Evolutionary conservation across 495 filamentous ascomycete species (phyloP), one percentile per base, ranked within the genome.

Genomic region (Haplographium delicatum): DNA sequence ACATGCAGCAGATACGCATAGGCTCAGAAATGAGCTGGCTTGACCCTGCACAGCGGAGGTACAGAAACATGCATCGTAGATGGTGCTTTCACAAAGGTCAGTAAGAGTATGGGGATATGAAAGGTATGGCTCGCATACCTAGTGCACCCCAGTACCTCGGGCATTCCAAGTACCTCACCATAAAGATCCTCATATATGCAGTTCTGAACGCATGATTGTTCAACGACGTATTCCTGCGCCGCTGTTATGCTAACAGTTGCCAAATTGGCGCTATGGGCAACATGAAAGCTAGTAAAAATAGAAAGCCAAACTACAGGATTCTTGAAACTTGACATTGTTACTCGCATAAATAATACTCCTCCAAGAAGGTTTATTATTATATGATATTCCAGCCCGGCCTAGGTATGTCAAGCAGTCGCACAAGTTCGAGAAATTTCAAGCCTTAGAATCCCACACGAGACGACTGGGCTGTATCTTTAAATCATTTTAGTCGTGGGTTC

Each of bases 201-300:
- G 18, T 23, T 33, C 22, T 28, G 15, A 5, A 46, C 43, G 22
- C 43, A 46, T 15, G 4, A 2, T 28, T 26, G 24, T 19, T 46
- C 19, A 28, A 46, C 5, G 4, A 28, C 19, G 23, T 4, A 46
- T 13, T 46, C 24, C 22, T 20, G 20, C 13, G 43, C 43, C 6
- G 43, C 43, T 28, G 43, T 46, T 13, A 46, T 46, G 19, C 20
- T 46, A 22, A 47, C 31, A 30, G 20, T 44, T n/a, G n/a, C n/a
- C n/a, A n/a, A n/a, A n/a, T n/a, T n/a, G n/a, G n/a, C n/a, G n/a
- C n/a, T n/a, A n/a, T n/a, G n/a, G n/a, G n/a, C n/a, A n/a, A n/a
- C n/a, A n/a, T n/a, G n/a, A n/a, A n/a, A n/a, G n/a, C n/a, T n/a
- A n/a, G n/a, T n/a, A n/a, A n/a, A n/a, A n/a, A n/a, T n/a, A n/a